These are phyloP conservation scores for Russula foetens DNA, from an alignment of 768 basidiomycete species.

Conservation along the genomic window DNA sequence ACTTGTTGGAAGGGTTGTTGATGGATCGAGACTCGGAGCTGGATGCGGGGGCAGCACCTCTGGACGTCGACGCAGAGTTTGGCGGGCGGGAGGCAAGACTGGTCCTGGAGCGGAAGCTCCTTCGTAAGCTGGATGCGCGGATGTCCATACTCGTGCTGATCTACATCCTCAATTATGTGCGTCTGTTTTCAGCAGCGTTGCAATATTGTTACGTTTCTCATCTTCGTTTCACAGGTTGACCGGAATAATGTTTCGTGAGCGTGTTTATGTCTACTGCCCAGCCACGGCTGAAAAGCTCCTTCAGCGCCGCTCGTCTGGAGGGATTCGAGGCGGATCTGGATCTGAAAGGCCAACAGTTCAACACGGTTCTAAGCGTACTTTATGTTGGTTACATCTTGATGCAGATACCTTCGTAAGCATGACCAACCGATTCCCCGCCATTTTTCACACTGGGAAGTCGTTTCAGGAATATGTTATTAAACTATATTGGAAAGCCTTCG, in stretches of 20 bases:
- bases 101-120: conserved; percentile 35
- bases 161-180: conserved; percentile 41
- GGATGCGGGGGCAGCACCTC: not conserved
- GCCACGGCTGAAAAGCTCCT: not conserved
- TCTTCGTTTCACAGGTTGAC: conserved; percentile 42
- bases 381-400: conserved; percentile 70
- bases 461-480: conserved; percentile 60
- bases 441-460: not conserved
- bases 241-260: conserved; percentile 61
- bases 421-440: not conserved
- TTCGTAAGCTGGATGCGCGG: conserved; percentile 36
- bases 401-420: conserved; percentile 66
- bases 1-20: not conserved
- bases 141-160: conserved; percentile 38
- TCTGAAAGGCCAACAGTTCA: conserved; percentile 53
- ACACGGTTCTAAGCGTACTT: conserved; percentile 57
- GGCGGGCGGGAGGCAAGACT: conserved; percentile 33
- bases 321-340: conserved; percentile 65
- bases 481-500: conserved; percentile 60
- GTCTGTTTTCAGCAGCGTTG: too few species aligned
- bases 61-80: conserved; percentile 28
- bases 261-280: not conserved
- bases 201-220: too few species aligned
- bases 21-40: not conserved
- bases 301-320: conserved; percentile 60